Base-by-base conservation (phyloP, 306 rosid species). In the Citrullus amarus region DNA sequence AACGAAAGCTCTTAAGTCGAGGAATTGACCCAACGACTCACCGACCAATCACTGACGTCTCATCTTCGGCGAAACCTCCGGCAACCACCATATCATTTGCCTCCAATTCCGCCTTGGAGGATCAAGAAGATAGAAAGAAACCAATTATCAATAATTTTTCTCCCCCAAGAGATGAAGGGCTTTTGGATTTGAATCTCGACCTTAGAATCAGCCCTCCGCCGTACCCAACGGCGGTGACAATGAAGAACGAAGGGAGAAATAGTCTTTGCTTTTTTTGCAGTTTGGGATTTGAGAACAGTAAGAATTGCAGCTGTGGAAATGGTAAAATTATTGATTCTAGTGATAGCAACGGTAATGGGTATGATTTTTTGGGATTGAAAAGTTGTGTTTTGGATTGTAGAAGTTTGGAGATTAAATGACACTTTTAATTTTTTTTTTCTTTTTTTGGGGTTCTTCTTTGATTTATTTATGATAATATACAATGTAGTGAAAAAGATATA, bases 21-120 rank as follows among this genome's bases (percentile, higher is more conserved):
- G 99, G 99, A 72, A 91, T 96, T 38, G 99, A 96, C 85, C 99
- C 99, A 20, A 86, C 93, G 36, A 91, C 98, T 75, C 99, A 96
- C 58, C 86, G 91, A 62, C 87, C 93, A 16, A 80, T 96, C 9
- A 85, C 88, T 38, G 96, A 91, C 48, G 3, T 32, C 34, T 20
- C 89, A 6, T 62, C 83, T 28, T 89, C 81, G 30, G 6, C 28
- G 2, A 85, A 78, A 51, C 72, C 72, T 44, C 51, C 80, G 54
- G 61, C 80, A 3, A 69, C 86, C 18, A 89, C 92, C 65, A 66
- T 63, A 34, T 90, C 96, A 51, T 89, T 95, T 71, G 88, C 89
- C 16, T 80, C 88, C 69, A 54, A 82, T 61, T 61, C 79, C 36
- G 48, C 32, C 6, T 83, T 86, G 66, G 91, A 88, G 84, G 90